Conservation (phyloP, 1,139 yeast species). For the Tardiomyces digboiensis region DNA sequence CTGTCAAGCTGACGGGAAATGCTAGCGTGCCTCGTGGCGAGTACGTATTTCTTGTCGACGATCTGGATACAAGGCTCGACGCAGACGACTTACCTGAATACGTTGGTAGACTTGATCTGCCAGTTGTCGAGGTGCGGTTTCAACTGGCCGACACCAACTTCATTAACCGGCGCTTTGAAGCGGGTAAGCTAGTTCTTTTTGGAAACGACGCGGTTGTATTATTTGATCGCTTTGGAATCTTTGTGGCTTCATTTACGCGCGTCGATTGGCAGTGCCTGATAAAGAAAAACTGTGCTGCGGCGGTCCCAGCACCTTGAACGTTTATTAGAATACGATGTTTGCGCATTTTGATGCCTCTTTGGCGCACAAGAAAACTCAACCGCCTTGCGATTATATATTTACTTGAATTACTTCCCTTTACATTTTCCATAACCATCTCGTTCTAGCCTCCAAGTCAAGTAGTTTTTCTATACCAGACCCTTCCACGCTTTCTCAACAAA, state of each 20-base stretch:
- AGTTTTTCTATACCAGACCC: slow-evolving; percentile 31
- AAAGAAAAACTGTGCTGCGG: not conserved
- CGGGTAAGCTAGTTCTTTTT: not conserved
- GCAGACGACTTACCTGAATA: not conserved
- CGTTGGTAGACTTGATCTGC: not conserved
- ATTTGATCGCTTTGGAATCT: not conserved
- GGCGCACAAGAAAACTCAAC: too few relatives aligned
- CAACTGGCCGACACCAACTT: not conserved
- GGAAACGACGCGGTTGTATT: not conserved
- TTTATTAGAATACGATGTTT: too few relatives aligned
- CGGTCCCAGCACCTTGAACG: too few relatives aligned
- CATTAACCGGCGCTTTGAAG: not conserved
- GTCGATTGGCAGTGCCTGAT: not conserved
- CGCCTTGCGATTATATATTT: too few relatives aligned
- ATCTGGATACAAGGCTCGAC: not conserved
- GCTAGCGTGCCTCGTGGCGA: not conserved
- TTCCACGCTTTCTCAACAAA: slow-evolving; percentile 34
- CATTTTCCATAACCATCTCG: too few relatives aligned
- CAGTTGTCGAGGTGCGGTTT: not conserved
- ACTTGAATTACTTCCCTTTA: too few relatives aligned
- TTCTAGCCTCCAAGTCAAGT: too few relatives aligned
- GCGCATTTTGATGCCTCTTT: too few relatives aligned
- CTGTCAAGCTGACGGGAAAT: slow-evolving; percentile 1
- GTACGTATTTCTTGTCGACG: not conserved
- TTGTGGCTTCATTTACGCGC: not conserved